Percentiles rank a stretch among this genome's conserved stretches.
Evolutionary conservation across 495 filamentous ascomycete genomes (phyloP).

Genomic region (Hypoxylon lienhwacheense): DNA sequence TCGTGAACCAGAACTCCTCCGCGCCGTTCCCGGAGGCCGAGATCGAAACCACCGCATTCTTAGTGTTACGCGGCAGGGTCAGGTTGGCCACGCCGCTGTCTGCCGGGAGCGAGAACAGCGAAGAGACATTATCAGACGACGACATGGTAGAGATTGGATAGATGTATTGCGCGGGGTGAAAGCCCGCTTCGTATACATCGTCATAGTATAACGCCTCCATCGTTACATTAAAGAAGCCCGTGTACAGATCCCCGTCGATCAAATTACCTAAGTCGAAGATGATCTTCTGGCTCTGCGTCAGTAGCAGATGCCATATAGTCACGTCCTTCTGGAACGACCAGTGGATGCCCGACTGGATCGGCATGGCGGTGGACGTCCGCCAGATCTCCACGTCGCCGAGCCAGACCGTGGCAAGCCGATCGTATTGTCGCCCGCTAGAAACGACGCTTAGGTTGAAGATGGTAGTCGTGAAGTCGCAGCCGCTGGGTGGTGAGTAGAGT

Average conservation of each 20-base stretch:
- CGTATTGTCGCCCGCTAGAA: slow-evolving; percentile 74
- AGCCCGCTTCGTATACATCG: slow-evolving; percentile 35
- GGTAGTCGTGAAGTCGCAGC: slow-evolving; percentile 75
- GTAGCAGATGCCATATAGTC: slow-evolving; percentile 70
- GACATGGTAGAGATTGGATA: slow-evolving; percentile 72
- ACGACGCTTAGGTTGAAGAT: slow-evolving; percentile 81
- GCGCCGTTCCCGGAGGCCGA: slow-evolving; percentile 73
- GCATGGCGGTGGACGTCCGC: slow-evolving; percentile 86
- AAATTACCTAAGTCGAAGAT: slow-evolving; percentile 86
- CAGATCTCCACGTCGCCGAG: slow-evolving; percentile 81
- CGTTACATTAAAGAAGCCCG: slow-evolving; percentile 78
- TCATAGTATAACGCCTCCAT: slow-evolving; percentile 77
- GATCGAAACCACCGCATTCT: slow-evolving; percentile 73
- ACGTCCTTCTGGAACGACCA: slow-evolving; percentile 85
- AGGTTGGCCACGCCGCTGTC: slow-evolving; percentile 64
- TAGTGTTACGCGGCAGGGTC: slow-evolving; percentile 60
- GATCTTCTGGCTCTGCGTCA: slow-evolving; percentile 67
- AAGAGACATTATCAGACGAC: slow-evolving; percentile 56
- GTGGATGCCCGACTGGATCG: slow-evolving; percentile 67
- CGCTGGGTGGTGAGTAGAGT: slow-evolving; percentile 69
- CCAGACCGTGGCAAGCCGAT: slow-evolving; percentile 78
- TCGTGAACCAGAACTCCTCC: slow-evolving; percentile 92
- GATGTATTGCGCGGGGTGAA: slow-evolving; percentile 63
- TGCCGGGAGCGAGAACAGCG: slow-evolving; percentile 69
- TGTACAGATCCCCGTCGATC: slow-evolving; percentile 69